A percentile compares a stretch with the other conserved stretches of the same genome.
phyloP scores from a whole-genome alignment of 1,284 basidiomycete genomes.

The Marasmius oreades region DNA sequence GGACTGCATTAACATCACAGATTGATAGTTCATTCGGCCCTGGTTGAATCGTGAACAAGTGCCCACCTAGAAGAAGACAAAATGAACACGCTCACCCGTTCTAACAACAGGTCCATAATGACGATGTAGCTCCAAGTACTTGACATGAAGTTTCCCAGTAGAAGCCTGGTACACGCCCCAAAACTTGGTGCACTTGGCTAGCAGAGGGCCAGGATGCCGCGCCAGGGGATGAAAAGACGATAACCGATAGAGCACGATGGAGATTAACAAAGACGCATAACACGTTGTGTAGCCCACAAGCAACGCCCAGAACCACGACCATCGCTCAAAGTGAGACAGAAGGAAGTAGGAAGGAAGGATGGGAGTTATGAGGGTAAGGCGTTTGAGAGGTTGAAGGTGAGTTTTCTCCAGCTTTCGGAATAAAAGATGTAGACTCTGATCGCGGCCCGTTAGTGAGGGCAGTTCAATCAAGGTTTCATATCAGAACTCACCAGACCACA shows the following conservation, averaged over 20 bases:
- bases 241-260: conserved; percentile 7
- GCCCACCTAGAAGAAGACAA: background rate
- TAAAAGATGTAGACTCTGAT: no score
- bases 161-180: background rate
- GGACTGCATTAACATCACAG: background rate
- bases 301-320: background rate
- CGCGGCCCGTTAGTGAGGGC: no score
- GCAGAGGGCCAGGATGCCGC: conserved; percentile 8
- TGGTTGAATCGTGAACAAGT: background rate
- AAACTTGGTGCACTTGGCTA: conserved; percentile 7
- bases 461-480: no score
- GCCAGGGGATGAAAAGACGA: conserved; percentile 9
- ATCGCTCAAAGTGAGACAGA: no score
- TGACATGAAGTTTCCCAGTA: background rate
- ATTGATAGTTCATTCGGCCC: background rate
- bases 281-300: background rate
- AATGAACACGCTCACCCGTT: background rate
- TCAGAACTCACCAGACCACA: no score
- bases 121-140: background rate
- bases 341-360: no score
- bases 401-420: no score
- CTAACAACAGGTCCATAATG: background rate
- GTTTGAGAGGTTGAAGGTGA: no score
- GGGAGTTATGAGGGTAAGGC: no score
- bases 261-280: background rate